Evolutionary conservation across 1,139 yeast species (phyloP).

Genomic region (Kodamaea alishanica): DNA sequence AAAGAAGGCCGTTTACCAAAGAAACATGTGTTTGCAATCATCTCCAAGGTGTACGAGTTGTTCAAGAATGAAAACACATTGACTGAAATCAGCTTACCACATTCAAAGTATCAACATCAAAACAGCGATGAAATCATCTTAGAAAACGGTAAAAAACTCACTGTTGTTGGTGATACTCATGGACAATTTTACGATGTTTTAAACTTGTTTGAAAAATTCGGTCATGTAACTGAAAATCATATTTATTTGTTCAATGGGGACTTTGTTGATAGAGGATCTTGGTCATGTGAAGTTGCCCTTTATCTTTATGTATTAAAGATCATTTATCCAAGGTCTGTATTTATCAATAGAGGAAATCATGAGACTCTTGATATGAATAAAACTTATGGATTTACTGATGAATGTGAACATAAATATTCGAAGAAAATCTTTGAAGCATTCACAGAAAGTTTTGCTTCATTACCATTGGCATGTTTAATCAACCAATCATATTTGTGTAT

Average conservation of each 20-base stretch:
- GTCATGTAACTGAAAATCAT: conserved; percentile 64
- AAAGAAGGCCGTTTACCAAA: conserved; percentile 73
- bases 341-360: conserved; percentile 90
- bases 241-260: conserved; percentile 91
- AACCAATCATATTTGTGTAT: conserved; percentile 76
- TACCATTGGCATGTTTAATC: conserved; percentile 83
- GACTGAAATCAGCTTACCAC: conserved; percentile 62
- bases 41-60: conserved; percentile 66
- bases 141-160: conserved; percentile 42
- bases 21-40: conserved; percentile 78
- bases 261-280: conserved; percentile 96
- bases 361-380: conserved; percentile 97
- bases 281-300: conserved; percentile 96
- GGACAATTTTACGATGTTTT: conserved; percentile 92
- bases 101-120: conserved; percentile 21
- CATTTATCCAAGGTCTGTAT: conserved; percentile 68
- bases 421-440: conserved; percentile 82
- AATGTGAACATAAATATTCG: conserved; percentile 85
- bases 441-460: conserved; percentile 78
- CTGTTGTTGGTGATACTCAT: conserved; percentile 97
- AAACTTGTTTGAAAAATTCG: conserved; percentile 72
- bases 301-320: conserved; percentile 76
- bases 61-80: conserved; percentile 67
- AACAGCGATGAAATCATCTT: conserved; percentile 22
- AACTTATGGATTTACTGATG: conserved; percentile 95